phyloP scores from a whole-genome alignment of 202 grass and related monocot genomes.

The Setaria italica region DNA sequence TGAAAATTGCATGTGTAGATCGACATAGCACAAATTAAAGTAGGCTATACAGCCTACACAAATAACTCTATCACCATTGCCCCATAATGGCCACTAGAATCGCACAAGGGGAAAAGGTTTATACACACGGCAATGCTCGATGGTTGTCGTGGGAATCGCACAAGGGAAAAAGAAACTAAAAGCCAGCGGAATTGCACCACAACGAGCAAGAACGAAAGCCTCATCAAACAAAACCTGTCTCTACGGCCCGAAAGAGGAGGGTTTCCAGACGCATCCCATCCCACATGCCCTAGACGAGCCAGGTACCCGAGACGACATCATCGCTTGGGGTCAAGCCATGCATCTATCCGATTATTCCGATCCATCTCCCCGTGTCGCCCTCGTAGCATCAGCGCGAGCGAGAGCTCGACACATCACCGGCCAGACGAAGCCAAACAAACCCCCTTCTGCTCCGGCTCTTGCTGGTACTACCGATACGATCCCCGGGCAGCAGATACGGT shows the following conservation, averaged over 20 bases:
- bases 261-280: constrained; percentile 24
- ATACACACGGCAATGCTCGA: not conserved
- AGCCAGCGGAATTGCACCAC: constrained; percentile 13
- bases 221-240: not conserved
- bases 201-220: constrained; percentile 27
- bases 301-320: not conserved
- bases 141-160: constrained; percentile 40
- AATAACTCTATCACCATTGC: not conserved
- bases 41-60: not conserved
- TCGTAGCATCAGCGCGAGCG: not conserved
- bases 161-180: not conserved
- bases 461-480: constrained; percentile 23
- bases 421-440: constrained; percentile 7
- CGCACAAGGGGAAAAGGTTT: constrained; percentile 9
- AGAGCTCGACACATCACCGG: constrained; percentile 46
- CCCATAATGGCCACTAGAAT: constrained; percentile 45
- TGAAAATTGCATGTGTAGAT: constrained; percentile 2
- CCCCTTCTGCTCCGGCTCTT: not conserved
- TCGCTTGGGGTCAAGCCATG: not conserved
- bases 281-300: not conserved
- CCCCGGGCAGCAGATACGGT: constrained; percentile 20
- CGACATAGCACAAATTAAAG: not conserved
- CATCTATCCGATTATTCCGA: not conserved
- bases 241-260: not conserved
- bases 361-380: not conserved